Base-by-base conservation (phyloP, 805 yeast genomes). In the Ogataea minuta region DNA sequence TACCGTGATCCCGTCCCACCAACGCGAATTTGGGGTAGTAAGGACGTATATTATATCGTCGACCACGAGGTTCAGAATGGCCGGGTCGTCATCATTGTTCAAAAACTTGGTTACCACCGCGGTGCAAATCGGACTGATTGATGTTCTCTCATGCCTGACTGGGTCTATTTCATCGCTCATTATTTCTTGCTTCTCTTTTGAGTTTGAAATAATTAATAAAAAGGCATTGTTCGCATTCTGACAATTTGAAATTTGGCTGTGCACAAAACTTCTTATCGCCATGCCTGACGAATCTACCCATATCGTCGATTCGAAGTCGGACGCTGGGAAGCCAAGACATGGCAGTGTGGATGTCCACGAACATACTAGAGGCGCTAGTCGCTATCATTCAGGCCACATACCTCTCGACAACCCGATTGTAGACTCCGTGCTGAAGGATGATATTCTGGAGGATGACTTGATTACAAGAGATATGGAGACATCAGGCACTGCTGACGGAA, bases 1-100 rank as follows among this genome's bases (percentile, higher is more conserved):
- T 4, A 56, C 59, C 25, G 67, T 48, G 12, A 82, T 69, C 9
- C 96, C 95, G 59, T 88, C 95, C 93, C 95, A 86, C 96, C 95
- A 88, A 2, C 88, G 85, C 2, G 77, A 59, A 27, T 72, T 75
- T 11, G 77, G 67, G 44, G 82, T 83, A 11, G 71, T 57, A n/a
- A 85, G 56, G 10, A 88, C 93, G 49, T 81, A 75, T 1, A 88
- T 64, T 3, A 83, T 70, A 47, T 84, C 95, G 13, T 89, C 91
- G n/a, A 72, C 64, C 37, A 60, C 62, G 14, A 84, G 60, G 15
- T 74, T 71, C 28, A 83, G 62, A 31, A 77, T 71, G 28, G 74
- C 70, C 1, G 76, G 66, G 11, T 48, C 40, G 39, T 70, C 72
- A 3, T 75, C 75, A 4, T 76, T 72, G 13, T 71, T 73, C 55